Percentiles rank a stretch among this genome's conserved stretches.
Evolutionary conservation across 2,329 filamentous ascomycete genomes (phyloP).

Genomic region (Xylariaceae sp.): DNA sequence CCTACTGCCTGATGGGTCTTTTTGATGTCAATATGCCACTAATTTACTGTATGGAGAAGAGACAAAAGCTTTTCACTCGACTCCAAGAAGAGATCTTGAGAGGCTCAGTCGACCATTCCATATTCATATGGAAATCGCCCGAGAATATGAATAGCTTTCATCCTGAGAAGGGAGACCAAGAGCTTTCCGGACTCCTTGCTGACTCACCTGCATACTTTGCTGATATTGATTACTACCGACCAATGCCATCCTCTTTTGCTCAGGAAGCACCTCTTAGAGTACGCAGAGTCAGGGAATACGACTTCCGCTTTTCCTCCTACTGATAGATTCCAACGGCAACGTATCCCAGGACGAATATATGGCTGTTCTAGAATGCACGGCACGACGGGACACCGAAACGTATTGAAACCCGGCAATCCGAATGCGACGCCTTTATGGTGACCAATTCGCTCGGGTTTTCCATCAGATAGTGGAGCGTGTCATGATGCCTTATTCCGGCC

Average conservation of each 20-base stretch:
- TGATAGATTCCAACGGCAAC: background rate
- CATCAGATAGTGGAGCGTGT: conserved; percentile 1
- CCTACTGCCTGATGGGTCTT: conserved; percentile 15
- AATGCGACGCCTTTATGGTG: conserved; percentile 12
- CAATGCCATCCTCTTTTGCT: conserved; percentile 8
- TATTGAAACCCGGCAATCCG: conserved; percentile 12
- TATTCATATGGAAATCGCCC: conserved; percentile 8
- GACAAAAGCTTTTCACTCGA: conserved; percentile 11
- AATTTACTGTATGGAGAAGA: conserved; percentile 15
- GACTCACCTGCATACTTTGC: conserved; percentile 10
- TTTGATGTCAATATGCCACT: conserved; percentile 17
- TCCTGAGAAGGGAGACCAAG: too few species aligned
- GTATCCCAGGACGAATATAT: conserved; percentile 8
- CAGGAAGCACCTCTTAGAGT: conserved; percentile 9
- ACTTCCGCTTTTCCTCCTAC: conserved; percentile 8
- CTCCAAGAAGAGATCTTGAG: conserved; percentile 16
- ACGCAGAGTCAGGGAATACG: conserved; percentile 10
- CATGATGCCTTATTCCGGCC: conserved; percentile 5
- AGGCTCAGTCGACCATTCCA: conserved; percentile 12
- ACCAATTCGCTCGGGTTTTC: conserved; percentile 14
- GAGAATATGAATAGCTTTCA: background rate
- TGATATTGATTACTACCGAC: conserved; percentile 7
- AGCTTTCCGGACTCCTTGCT: conserved; percentile 13
- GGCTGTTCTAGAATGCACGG: conserved; percentile 9
- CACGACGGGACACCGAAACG: conserved; percentile 1